Base-by-base conservation (phyloP, 208 protist species). In the Herpetomonas tarakana region DNA sequence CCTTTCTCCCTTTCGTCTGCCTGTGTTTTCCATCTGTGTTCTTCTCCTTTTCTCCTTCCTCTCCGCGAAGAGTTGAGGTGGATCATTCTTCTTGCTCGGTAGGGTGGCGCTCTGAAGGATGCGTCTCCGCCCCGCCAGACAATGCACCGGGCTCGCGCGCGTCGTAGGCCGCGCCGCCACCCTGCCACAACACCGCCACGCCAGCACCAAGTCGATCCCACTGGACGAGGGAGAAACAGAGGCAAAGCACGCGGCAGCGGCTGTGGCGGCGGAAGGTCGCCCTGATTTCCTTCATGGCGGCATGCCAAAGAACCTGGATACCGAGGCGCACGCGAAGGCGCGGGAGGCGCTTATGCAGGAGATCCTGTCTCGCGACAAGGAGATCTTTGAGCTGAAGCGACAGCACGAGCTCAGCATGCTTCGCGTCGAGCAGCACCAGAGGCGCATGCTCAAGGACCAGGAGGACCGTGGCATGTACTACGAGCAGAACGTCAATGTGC, bases 401-500 rank as follows among this genome's bases (percentile, higher is more conserved):
- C 84, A 93, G 64, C 89, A 95, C 50, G 89, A 95, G 76, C 83
- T 95, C 9, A 91, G 79, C 63, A 95, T 95, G 89, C 79, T 91
- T 18, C 83, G 89, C 19, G 83, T 95, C 12, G 77, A 93, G 67
- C 83, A 95, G 58, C 80, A 87, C 28, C 89, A 95, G 51, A 73
- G 71, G 26, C 85, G 89, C 50, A 74, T 88, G 21, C 70, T 95
- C 38, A 93, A 91, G 39, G 84, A 95, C 41, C 89, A 95, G 68
- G 77, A 92, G 52, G 89, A 93, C 52, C 81, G 89, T 26, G 89
- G 86, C 29, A 86, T 95, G 81, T 95, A 95, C 68, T 95, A 92
- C 62, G 89, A 95, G 58, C 89, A 95, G 63, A 95, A 95, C 77
- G 83, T 76, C 58, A 95, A 95, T 62, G 86, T 93, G 7, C 76